Base-by-base conservation (phyloP, 192 early-diverging fungal species). In the Powellomyces hirtus region DNA sequence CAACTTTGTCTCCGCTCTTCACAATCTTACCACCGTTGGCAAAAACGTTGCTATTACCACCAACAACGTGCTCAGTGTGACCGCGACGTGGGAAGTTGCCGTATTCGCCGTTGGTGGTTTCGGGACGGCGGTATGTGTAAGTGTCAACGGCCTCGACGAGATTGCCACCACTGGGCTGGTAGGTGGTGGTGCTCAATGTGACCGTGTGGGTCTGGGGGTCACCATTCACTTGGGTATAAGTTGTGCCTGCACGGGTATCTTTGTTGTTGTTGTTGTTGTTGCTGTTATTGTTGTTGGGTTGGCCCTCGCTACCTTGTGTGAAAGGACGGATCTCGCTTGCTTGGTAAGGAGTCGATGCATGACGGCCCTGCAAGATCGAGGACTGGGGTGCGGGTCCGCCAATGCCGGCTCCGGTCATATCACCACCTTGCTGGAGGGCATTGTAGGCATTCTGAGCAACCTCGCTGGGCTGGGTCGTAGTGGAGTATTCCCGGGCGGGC, bases 71-170 rank as follows among this genome's bases (percentile, higher is more conserved):
- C 33, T 66, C 64, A 20, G 31, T 38, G 37, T 70, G 68, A 4
- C 46, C 46, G 11, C 60, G 68, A 11, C 59, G 68, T 2, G 68
- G 68, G 59, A 70, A 70, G 46, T 70, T 70, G 24, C 68, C 68
- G 51, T 70, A 70, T 35, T 70, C 68, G 14, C 68, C 68, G 36
- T 70, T 70, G 49, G 59, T 70, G 29, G 68, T 70, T 29, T 70
- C 59, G 46, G 68, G 68, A n/a, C 68, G 58, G 20, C 59, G 56
- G 60, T 70, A 70, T 0, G 45, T 62, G 45, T 70, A 70, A 4
- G 68, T 70, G 50, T 70, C 68, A 4, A 62, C 50, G 30, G 68
- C 58, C 35, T 70, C 59, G 38, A 69, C 44, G 24, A 70, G 36
- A n/a, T 36, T 35, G 1, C 49, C 29, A 18, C 60, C 60, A 31